Conservation (phyloP, 352 stramenopile genomes). For the Phytophthora quininea region DNA sequence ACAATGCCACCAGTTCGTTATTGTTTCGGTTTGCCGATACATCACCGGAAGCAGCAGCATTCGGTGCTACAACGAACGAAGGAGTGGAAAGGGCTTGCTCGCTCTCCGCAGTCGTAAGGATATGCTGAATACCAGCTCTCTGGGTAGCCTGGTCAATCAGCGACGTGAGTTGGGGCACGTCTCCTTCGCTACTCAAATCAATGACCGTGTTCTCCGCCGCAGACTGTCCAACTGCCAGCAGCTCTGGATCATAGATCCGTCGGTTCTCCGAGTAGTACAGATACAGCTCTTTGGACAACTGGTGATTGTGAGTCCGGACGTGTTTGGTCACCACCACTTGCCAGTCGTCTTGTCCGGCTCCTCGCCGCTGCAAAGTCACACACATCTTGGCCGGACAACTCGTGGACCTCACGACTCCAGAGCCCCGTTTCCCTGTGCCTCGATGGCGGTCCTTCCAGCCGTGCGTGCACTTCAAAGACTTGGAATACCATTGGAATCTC, state of each 20-base stretch:
- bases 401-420: constrained; percentile 64
- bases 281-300: constrained; percentile 74
- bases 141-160: constrained; percentile 26
- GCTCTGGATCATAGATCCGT: constrained; percentile 76
- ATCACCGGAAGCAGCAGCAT: constrained; percentile 5
- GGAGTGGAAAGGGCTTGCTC: no score
- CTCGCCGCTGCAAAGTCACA: constrained; percentile 68
- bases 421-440: constrained; percentile 67
- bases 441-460: constrained; percentile 78
- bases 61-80: no score
- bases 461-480: constrained; percentile 84
- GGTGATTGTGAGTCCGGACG: constrained; percentile 73
- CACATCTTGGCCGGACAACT: constrained; percentile 83
- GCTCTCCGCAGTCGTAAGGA: constrained; percentile 3
- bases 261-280: constrained; percentile 81
- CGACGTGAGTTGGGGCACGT: constrained; percentile 14
- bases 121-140: constrained; percentile 18
- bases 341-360: constrained; percentile 47
- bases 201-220: not conserved
- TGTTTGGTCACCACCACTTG: constrained; percentile 82
- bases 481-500: constrained; percentile 78
- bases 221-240: constrained; percentile 44
- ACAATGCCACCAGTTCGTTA: constrained; percentile 19
- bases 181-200: constrained; percentile 11
- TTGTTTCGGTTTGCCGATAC: not conserved